Conservation (phyloP, 495 filamentous ascomycete species). For the Aspergillus olivimuriae region DNA sequence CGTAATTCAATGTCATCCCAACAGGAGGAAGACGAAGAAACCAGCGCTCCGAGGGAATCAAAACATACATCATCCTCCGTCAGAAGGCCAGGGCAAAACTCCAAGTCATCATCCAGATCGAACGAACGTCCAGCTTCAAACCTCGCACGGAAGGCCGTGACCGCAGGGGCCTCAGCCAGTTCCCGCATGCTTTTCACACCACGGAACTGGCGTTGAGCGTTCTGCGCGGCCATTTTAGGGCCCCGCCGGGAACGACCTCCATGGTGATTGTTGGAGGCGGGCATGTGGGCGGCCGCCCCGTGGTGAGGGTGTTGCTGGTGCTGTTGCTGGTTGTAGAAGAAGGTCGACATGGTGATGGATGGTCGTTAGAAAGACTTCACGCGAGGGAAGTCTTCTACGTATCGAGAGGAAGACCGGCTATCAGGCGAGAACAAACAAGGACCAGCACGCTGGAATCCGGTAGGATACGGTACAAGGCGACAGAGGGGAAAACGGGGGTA, state of each 20-base stretch:
- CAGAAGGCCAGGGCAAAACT: slow-evolving; percentile 90
- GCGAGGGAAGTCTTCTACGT: too few species aligned
- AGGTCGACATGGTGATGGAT: slow-evolving; percentile 65
- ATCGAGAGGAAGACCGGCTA: too few species aligned
- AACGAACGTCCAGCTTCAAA: slow-evolving; percentile 94
- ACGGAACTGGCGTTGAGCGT: slow-evolving; percentile 79
- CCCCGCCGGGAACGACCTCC: slow-evolving; percentile 81
- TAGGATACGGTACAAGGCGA: slow-evolving; percentile 4
- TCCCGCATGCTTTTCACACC: slow-evolving; percentile 83
- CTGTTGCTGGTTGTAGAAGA: slow-evolving; percentile 63
- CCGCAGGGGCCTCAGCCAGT: slow-evolving; percentile 66
- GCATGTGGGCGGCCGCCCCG: slow-evolving; percentile 38
- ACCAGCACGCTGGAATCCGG: slow-evolving; percentile 13
- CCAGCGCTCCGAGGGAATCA: slow-evolving; percentile 7
- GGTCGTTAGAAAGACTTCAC: slow-evolving; percentile 11
- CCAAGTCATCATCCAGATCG: slow-evolving; percentile 92
- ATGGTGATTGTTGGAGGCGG: slow-evolving; percentile 67
- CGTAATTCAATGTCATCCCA: too few species aligned
- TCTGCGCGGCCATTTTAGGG: slow-evolving; percentile 73
- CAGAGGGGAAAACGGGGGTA: slow-evolving; percentile 17
- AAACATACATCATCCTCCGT: slow-evolving; percentile 92
- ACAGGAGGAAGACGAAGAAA: too few species aligned
- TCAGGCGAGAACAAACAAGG: slow-evolving; percentile 18
- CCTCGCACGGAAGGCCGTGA: slow-evolving; percentile 69
- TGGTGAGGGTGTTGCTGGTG: slow-evolving; percentile 46